phyloP scores from a whole-genome alignment of 2,329 filamentous ascomycete genomes.

The Hypoxylon sp. region DNA sequence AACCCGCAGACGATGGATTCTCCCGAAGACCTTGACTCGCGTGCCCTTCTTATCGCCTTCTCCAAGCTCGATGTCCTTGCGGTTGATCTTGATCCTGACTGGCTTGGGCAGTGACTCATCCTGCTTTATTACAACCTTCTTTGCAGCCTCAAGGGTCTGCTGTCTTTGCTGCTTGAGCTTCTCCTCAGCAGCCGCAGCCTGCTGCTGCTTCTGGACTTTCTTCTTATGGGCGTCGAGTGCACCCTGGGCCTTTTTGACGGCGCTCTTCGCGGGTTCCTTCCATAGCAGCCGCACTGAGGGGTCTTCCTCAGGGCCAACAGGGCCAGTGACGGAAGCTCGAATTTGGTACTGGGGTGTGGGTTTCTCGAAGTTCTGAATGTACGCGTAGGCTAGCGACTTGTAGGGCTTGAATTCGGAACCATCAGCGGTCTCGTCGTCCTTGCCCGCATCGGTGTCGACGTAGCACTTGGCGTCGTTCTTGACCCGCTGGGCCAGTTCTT shows the following conservation, averaged over 20 bases:
- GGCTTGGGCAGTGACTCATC: conserved; percentile 82
- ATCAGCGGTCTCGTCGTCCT: conserved; percentile 75
- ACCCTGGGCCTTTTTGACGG: conserved; percentile 86
- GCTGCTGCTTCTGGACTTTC: conserved; percentile 84
- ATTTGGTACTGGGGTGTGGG: conserved; percentile 74
- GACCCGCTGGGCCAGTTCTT: conserved; percentile 66
- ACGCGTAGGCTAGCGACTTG: conserved; percentile 84
- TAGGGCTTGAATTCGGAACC: conserved; percentile 82
- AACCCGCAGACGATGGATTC: conserved; percentile 83
- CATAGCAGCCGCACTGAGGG: conserved; percentile 75
- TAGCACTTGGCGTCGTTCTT: conserved; percentile 71
- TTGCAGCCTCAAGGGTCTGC: conserved; percentile 82
- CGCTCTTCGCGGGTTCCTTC: conserved; percentile 87
- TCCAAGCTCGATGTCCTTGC: conserved; percentile 75
- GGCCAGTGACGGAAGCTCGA: conserved; percentile 75
- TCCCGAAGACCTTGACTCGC: conserved; percentile 83
- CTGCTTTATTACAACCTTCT: conserved; percentile 80
- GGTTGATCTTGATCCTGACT: conserved; percentile 80
- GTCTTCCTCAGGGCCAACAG: conserved; percentile 74
- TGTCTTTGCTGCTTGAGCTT: conserved; percentile 80
- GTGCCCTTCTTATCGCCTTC: conserved; percentile 74
- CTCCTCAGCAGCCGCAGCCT: conserved; percentile 78
- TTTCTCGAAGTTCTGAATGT: conserved; percentile 76
- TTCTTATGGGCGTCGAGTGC: conserved; percentile 83
- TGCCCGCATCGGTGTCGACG: conserved; percentile 84